Conservation (phyloP, 148 eudicot genomes). For the Heliamphora exappendiculata region DNA sequence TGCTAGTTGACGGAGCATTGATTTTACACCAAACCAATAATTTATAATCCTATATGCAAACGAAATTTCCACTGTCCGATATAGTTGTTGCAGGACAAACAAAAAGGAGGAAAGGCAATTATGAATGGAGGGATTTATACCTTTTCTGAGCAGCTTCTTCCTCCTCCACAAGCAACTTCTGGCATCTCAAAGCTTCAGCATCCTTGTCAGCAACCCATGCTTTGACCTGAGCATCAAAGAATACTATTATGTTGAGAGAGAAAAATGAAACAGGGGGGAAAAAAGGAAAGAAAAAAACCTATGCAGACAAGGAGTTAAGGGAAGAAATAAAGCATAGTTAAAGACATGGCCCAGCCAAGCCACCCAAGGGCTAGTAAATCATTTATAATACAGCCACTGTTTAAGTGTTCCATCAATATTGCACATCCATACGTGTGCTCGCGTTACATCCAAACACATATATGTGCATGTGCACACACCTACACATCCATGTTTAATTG, state of each 20-base stretch:
- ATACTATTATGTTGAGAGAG: background rate
- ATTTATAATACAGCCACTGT: background rate
- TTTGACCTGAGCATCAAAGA: constrained; percentile 47
- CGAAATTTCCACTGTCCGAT: background rate
- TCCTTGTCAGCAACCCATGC: constrained; percentile 95
- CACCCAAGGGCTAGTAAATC: background rate
- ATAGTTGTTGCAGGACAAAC: background rate
- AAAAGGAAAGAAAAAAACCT: background rate
- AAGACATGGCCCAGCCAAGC: background rate
- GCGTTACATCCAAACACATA: background rate
- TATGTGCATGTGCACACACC: background rate
- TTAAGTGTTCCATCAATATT: background rate
- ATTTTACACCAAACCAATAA: background rate
- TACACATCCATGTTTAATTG: background rate
- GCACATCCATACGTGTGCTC: background rate
- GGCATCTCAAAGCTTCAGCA: constrained; percentile 90
- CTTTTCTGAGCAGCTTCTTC: constrained; percentile 97
- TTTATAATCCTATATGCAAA: background rate
- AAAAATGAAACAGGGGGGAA: background rate
- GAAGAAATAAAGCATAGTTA: background rate
- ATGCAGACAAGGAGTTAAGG: background rate
- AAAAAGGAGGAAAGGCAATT: background rate
- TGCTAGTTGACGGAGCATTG: background rate
- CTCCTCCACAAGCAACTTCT: constrained; percentile 94
- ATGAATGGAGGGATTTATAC: constrained; percentile 27